A percentile compares a stretch with the other conserved stretches of the same genome.
phyloP scores from a whole-genome alignment of 192 early-diverging fungal species.

The Rhizophlyctis rosea region DNA sequence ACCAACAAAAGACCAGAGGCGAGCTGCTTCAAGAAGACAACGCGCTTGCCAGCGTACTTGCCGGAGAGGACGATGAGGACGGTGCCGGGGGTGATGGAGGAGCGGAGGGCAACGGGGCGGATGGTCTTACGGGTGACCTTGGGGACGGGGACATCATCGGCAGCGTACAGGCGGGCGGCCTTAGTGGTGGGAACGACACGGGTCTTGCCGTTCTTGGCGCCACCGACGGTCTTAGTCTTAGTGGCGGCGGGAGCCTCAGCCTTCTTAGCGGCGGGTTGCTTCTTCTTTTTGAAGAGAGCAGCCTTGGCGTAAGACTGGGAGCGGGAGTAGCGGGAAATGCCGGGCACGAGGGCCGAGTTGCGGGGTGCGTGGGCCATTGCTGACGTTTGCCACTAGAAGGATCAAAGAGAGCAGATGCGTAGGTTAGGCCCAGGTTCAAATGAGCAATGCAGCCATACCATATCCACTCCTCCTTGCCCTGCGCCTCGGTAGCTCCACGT shows the following conservation, averaged over 20 bases:
- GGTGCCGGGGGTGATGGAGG: slow-evolving; percentile 95
- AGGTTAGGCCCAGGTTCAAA: no score
- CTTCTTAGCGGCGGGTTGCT: slow-evolving; percentile 54
- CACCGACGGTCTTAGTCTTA: slow-evolving; percentile 70
- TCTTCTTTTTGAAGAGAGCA: slow-evolving; percentile 87
- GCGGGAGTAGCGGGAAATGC: slow-evolving; percentile 80
- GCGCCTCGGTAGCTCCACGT: no score
- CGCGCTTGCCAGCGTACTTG: slow-evolving; percentile 97
- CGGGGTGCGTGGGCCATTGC: slow-evolving; percentile 34
- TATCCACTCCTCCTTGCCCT: no score
- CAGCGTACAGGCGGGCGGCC: slow-evolving; percentile 74
- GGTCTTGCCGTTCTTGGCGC: slow-evolving; percentile 79
- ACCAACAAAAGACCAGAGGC: slow-evolving; percentile 91
- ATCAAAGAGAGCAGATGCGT: no score
- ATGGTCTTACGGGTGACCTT: slow-evolving; percentile 70
- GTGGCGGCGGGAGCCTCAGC: slow-evolving; percentile 45
- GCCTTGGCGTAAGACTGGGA: slow-evolving; percentile 80
- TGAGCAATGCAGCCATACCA: no score
- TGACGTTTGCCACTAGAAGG: slow-evolving; percentile 30
- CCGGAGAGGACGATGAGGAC: slow-evolving; percentile 94
- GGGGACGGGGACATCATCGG: slow-evolving; percentile 76
- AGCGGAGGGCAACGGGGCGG: slow-evolving; percentile 73
- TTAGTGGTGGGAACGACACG: slow-evolving; percentile 69
- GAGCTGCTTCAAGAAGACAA: slow-evolving; percentile 98
- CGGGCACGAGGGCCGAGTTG: slow-evolving; percentile 81